Percentiles rank a stretch among this genome's conserved stretches.
These are phyloP conservation scores for Gnaphalium uliginosum DNA, from an alignment of 129 eudicot species.

Conservation along the genomic window DNA sequence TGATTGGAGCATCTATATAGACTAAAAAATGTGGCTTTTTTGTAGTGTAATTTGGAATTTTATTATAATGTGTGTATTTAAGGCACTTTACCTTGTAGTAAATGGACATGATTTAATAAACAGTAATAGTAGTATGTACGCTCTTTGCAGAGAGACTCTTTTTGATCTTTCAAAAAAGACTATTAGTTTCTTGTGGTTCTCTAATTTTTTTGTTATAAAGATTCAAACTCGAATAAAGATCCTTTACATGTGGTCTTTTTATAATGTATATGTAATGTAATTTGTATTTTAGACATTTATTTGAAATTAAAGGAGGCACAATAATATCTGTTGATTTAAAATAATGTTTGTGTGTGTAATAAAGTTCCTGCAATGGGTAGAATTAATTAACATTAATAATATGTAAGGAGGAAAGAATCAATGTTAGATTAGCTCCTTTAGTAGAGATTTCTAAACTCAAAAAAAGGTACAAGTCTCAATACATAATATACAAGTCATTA, in stretches of 20 bases:
- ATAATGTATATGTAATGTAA: constrained; percentile 13
- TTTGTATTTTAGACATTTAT: constrained; percentile 17
- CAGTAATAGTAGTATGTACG: background rate
- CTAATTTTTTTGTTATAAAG: background rate
- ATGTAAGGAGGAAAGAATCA: constrained; percentile 12
- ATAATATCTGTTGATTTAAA: background rate
- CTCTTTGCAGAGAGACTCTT: background rate
- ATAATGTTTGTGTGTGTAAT: background rate
- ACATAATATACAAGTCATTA: constrained; percentile 16
- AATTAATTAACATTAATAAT: constrained; percentile 1
- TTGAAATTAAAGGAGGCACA: constrained; percentile 5
- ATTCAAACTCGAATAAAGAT: background rate
- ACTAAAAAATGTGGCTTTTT: background rate
- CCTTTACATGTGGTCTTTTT: background rate
- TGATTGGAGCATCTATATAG: constrained; percentile 23
- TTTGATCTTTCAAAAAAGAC: background rate
- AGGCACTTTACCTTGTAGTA: background rate
- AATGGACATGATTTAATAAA: background rate
- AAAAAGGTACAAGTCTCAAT: constrained; percentile 16
- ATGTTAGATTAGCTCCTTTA: constrained; percentile 7
- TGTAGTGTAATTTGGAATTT: background rate
- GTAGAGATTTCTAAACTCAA: background rate
- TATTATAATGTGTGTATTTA: background rate
- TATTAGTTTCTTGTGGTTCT: background rate
- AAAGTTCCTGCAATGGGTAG: constrained; percentile 5